A percentile compares a stretch with the other conserved stretches of the same genome.
These are phyloP conservation scores for Torulaspora maleeae DNA, from an alignment of 805 yeast species.

Conservation along the genomic window DNA sequence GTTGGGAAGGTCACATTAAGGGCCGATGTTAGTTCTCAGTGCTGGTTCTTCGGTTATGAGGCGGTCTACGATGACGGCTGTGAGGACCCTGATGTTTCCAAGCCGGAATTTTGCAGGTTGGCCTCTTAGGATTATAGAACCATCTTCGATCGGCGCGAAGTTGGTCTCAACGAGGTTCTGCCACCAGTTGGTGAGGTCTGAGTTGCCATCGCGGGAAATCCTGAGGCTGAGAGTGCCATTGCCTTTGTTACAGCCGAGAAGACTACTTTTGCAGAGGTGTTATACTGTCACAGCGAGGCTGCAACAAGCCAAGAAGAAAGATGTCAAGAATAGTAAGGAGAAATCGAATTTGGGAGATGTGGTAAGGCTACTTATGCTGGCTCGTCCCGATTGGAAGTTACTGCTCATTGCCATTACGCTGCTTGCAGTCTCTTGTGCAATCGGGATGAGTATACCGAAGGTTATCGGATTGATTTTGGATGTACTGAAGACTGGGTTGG, in stretches of 20 bases:
- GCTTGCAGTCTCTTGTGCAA: constrained; percentile 45
- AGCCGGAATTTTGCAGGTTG: not conserved
- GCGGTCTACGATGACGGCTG: not conserved
- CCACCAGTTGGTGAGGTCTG: not conserved
- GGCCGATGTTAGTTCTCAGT: not conserved
- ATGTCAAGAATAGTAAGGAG: not conserved
- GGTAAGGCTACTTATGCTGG: constrained; percentile 40
- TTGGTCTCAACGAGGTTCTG: not conserved
- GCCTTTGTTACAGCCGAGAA: not conserved
- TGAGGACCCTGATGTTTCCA: not conserved
- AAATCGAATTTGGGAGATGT: constrained; percentile 36
- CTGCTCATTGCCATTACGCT: constrained; percentile 42
- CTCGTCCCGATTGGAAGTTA: constrained; percentile 43
- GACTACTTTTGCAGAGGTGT: not conserved
- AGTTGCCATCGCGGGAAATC: not conserved
- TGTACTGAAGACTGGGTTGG: constrained; percentile 37
- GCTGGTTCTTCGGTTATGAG: not conserved
- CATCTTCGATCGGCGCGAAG: not conserved
- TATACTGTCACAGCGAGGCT: constrained; percentile 1
- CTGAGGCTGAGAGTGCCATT: not conserved
- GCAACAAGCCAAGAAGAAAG: not conserved
- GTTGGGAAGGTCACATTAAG: constrained; percentile 1
- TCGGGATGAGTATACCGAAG: constrained; percentile 51
- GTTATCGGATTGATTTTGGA: constrained; percentile 54
- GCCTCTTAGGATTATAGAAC: not conserved